phyloP scores from a whole-genome alignment of 805 yeast genomes.

The Nakazawaea ernobii region DNA sequence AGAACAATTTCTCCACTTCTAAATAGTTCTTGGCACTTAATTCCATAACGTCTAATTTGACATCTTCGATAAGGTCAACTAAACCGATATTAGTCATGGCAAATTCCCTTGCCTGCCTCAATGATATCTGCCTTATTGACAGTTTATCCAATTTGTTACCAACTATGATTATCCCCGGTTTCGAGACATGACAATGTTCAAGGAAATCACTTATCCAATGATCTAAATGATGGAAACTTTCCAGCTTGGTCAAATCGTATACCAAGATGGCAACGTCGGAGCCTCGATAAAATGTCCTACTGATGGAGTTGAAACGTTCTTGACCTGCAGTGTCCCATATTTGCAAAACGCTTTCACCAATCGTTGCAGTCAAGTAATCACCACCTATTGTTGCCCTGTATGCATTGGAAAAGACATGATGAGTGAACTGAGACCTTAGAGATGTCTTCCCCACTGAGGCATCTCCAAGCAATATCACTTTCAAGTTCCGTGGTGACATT shows the following conservation, averaged over 20 bases:
- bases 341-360: conserved; percentile 34
- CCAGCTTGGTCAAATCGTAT: conserved; percentile 49
- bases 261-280: conserved; percentile 50
- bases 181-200: conserved; percentile 39
- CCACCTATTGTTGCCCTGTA: conserved; percentile 58
- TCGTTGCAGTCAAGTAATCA: conserved; percentile 44
- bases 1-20: conserved; percentile 22
- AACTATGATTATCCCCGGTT: conserved; percentile 44
- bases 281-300: conserved; percentile 53
- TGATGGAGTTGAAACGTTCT: conserved; percentile 72
- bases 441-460: conserved; percentile 59
- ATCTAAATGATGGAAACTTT: conserved; percentile 38
- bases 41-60: conserved; percentile 22
- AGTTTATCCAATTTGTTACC: conserved; percentile 45
- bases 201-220: conserved; percentile 43
- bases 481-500: conserved; percentile 19
- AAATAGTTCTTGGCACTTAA: conserved; percentile 21
- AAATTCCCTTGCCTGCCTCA: conserved; percentile 25
- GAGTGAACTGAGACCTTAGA: conserved; percentile 47
- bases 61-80: conserved; percentile 19
- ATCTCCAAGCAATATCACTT: conserved; percentile 53
- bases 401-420: conserved; percentile 48
- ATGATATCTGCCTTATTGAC: conserved; percentile 21
- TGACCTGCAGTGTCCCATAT: conserved; percentile 96
- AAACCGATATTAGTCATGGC: conserved; percentile 13